These are phyloP conservation scores for Camellia sinensis DNA, from an alignment of 148 eudicot genomes.

Conservation along the genomic window DNA sequence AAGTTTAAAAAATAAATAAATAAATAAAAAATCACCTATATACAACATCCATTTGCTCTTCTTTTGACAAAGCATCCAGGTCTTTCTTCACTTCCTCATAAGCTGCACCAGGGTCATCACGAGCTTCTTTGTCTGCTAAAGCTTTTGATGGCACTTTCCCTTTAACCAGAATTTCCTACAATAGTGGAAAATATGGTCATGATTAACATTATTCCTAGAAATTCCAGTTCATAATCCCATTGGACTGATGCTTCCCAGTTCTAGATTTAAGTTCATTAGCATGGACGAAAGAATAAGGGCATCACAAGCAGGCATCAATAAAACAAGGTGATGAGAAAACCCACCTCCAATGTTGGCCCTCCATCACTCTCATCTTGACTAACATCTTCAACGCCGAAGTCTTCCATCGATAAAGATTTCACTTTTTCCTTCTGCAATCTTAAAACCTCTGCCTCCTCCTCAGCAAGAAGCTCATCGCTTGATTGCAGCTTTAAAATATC, in stretches of 20 bases:
- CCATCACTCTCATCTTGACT: constrained; percentile 55
- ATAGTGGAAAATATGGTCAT: not conserved
- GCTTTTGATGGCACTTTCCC: constrained; percentile 45
- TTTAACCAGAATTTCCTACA: constrained; percentile 53
- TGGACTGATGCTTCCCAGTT: not conserved
- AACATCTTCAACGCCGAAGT: constrained; percentile 59
- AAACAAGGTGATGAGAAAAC: constrained; percentile 8
- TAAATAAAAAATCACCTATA: constrained; percentile 41
- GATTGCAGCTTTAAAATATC: constrained; percentile 42
- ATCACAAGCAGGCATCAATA: not conserved
- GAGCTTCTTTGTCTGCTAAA: constrained; percentile 34
- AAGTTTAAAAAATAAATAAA: not conserved
- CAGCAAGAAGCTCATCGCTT: constrained; percentile 58
- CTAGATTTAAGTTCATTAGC: not conserved
- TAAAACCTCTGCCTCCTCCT: constrained; percentile 73
- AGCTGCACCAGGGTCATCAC: constrained; percentile 35
- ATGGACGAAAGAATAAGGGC: not conserved
- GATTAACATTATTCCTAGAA: not conserved
- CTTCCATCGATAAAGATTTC: constrained; percentile 47
- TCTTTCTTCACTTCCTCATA: constrained; percentile 77
- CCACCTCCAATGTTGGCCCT: constrained; percentile 84
- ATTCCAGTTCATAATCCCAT: not conserved
- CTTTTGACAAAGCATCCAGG: constrained; percentile 67
- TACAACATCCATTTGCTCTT: constrained; percentile 92
- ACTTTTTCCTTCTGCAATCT: constrained; percentile 59